Evolutionary conservation across 2,329 filamentous ascomycete species (phyloP), one percentile per base, ranked within the genome.

Genomic region (Ilyonectria mors-panacis): DNA sequence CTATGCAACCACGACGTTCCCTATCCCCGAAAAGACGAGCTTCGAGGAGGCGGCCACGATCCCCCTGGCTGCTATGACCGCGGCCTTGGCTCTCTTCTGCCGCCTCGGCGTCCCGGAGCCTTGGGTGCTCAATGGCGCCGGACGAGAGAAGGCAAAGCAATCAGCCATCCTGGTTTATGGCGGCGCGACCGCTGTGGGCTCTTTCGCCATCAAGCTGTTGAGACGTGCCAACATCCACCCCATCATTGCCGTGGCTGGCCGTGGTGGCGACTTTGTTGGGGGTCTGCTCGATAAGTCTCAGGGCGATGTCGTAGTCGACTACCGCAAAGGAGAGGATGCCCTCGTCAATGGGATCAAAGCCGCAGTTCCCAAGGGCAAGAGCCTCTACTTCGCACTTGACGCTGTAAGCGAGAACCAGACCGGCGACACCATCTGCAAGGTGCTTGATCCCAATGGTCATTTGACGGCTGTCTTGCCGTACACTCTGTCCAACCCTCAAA

Each of bases 241-340:
- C 19, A 59, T 59, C 12, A 59, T 59, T 19, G 17, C 56, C 3
- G 56, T 59, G 13, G 56, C 56, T 9, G 56, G 56, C 26, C 44
- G 42, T 2, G 56, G 56, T 5, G 35, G 19, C 19, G 44, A 50
- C 2, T 48, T 48, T 28, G 56, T 59, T 4, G 44, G 28, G 28
- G 28, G 42, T 12, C 21, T 59, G 4, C 19, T 48, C 8, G 42
- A 48, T 28, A 26, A 21, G n/a, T 35, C 44, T 7, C 8, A 39
- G 35, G 35, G 35, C 13, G 35, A 37, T 15, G 35, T 37, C 13
- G 30, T 59, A 4, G 35, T 59, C 21, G 30, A 59, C 30, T 59
- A 59, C 9, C 56, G 56, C 30, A 30, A 59, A 10, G 44, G 44
- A 23, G 44, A 59, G 33, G 30, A 37, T 15, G 35, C 35, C 2